Percentiles rank a stretch among this genome's conserved stretches.
Conservation (phyloP, 2,329 filamentous ascomycete genomes). For the Ceratocystis cubensis region DNA sequence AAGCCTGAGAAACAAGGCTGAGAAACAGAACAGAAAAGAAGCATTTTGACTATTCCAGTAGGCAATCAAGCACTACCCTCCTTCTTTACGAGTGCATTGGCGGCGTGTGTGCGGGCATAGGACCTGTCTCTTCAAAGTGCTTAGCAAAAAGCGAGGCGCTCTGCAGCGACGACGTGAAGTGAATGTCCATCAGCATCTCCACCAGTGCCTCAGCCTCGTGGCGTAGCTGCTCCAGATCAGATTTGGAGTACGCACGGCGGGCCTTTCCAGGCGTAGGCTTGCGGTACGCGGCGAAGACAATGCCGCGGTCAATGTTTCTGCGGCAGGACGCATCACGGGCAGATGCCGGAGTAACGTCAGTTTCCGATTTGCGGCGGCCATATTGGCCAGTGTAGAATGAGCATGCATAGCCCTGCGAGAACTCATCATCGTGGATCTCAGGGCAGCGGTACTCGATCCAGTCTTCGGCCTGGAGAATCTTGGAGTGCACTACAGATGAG, state of each 20-base stretch:
- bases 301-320: conserved; percentile 35
- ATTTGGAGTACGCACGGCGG: conserved; percentile 27
- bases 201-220: conserved; percentile 41
- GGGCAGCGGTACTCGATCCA: conserved; percentile 43
- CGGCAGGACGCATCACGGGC: conserved; percentile 4
- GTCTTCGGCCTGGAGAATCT: conserved; percentile 36
- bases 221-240: conserved; percentile 36
- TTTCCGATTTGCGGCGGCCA: conserved; percentile 23
- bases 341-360: conserved; percentile 20
- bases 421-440: conserved; percentile 33
- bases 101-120: conserved; percentile 28
- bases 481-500: conserved; percentile 37
- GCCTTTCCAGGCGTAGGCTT: conserved; percentile 32
- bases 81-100: conserved; percentile 14
- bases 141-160: conserved; percentile 24
- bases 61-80: background rate
- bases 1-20: background rate
- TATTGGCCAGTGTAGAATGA: conserved; percentile 39
- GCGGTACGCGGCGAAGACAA: conserved; percentile 45
- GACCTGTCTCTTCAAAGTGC: conserved; percentile 30
- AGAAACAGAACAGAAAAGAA: background rate
- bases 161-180: conserved; percentile 28
- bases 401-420: conserved; percentile 41
- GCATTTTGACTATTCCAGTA: background rate
- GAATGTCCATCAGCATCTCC: conserved; percentile 40